Conservation (phyloP, 768 basidiomycete genomes). For the Trametes gibbosa region DNA sequence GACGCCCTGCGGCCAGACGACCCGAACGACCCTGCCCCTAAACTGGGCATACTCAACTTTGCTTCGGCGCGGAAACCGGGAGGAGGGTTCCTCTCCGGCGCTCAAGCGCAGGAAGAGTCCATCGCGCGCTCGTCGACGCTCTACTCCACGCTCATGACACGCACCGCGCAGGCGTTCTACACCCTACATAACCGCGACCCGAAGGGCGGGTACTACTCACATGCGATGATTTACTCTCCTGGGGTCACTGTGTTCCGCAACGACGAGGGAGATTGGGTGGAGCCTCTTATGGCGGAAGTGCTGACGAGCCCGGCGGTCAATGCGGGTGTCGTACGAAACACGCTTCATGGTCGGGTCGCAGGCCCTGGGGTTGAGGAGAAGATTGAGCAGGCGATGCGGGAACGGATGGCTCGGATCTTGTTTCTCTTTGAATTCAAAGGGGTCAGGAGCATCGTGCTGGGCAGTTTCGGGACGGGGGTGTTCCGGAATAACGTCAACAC, state of each 20-base stretch:
- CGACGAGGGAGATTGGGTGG: conserved; percentile 54
- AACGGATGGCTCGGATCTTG: conserved; percentile 68
- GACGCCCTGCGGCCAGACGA: conserved; percentile 19
- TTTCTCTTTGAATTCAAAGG: conserved; percentile 63
- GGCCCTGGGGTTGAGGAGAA: conserved; percentile 26
- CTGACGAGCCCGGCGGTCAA: conserved; percentile 77
- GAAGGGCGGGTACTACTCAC: conserved; percentile 63
- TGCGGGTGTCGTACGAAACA: conserved; percentile 47
- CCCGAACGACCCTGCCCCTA: conserved; percentile 22
- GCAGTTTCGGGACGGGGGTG: conserved; percentile 78
- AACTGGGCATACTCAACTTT: conserved; percentile 70
- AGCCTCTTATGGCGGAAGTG: conserved; percentile 61
- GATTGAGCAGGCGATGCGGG: conserved; percentile 60
- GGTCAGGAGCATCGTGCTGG: conserved; percentile 59
- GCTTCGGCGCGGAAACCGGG: conserved; percentile 75
- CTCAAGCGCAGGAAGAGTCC: conserved; percentile 79
- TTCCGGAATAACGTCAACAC: conserved; percentile 61
- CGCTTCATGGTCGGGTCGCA: conserved; percentile 17
- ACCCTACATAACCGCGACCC: conserved; percentile 46
- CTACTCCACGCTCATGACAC: conserved; percentile 58
- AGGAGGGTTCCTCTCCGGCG: conserved; percentile 71
- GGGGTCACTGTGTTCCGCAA: conserved; percentile 59
- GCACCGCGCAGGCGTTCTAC: conserved; percentile 59
- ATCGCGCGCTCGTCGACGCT: conserved; percentile 75
- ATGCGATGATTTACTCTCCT: conserved; percentile 77